Evolutionary conservation across 352 stramenopile species (phyloP).

Genomic region (Phytophthora fragariae): DNA sequence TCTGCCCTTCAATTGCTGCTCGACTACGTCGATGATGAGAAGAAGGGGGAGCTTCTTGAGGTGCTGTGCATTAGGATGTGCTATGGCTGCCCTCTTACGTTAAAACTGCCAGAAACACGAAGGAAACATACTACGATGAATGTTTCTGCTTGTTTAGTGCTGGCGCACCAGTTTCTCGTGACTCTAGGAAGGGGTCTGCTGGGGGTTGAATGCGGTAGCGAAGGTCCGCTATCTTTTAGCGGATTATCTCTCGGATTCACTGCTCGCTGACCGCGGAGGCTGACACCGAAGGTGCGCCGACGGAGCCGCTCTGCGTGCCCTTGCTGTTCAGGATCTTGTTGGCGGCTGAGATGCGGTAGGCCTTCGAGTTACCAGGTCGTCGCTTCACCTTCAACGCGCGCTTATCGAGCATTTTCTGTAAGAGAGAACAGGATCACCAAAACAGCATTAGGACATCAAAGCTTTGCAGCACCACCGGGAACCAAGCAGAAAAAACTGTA

Average conservation of each 20-base stretch:
- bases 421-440: neutral
- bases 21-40: neutral
- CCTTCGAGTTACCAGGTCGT: constrained; percentile 89
- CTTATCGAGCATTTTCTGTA: constrained; percentile 89
- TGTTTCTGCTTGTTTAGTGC: constrained; percentile 8
- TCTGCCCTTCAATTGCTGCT: constrained; percentile 1
- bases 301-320: constrained; percentile 25
- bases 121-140: constrained; percentile 34
- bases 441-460: constrained; percentile 19
- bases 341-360: constrained; percentile 84
- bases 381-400: constrained; percentile 94
- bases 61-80: constrained; percentile 5
- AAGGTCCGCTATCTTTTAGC: constrained; percentile 7
- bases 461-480: constrained; percentile 9
- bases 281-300: constrained; percentile 5
- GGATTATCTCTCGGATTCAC: constrained; percentile 1
- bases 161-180: neutral
- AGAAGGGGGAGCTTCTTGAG: neutral
- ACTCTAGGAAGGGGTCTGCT: constrained; percentile 9
- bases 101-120: constrained; percentile 43
- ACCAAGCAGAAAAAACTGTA: constrained; percentile 5
- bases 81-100: constrained; percentile 18
- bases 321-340: constrained; percentile 75
- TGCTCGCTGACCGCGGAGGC: constrained; percentile 24
- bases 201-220: neutral